These are phyloP conservation scores for Chlorella ohadii DNA, from an alignment of 139 green algal species.

Conservation along the genomic window DNA sequence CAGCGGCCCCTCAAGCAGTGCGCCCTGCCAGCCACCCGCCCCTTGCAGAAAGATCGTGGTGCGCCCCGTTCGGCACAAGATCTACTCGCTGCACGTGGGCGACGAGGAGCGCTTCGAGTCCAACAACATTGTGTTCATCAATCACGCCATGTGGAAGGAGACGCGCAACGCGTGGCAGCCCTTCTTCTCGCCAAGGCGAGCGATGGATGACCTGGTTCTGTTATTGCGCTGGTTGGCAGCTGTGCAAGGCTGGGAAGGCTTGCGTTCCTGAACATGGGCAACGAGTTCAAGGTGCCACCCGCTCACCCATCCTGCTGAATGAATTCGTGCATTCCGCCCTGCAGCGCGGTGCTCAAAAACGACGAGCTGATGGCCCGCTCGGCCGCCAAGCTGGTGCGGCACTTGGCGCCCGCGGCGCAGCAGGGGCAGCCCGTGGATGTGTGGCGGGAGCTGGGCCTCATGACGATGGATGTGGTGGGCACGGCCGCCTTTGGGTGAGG, in stretches of 20 bases:
- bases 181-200: background rate
- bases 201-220: too few species aligned
- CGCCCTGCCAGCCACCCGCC: too few species aligned
- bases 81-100: constrained; percentile 17
- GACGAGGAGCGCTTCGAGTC: background rate
- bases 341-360: background rate
- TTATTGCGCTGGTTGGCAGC: too few species aligned
- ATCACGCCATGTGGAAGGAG: constrained; percentile 9
- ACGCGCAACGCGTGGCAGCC: constrained; percentile 9
- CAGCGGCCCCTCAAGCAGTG: too few species aligned
- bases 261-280: too few species aligned
- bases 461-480: constrained; percentile 24
- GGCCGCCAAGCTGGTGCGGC: background rate
- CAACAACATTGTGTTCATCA: constrained; percentile 12
- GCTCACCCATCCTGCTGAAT: too few species aligned
- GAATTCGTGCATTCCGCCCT: too few species aligned
- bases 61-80: background rate
- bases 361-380: background rate
- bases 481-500: constrained; percentile 11
- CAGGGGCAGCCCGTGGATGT: background rate
- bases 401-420: background rate
- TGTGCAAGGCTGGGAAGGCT: too few species aligned
- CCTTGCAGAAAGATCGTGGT: constrained; percentile 17
- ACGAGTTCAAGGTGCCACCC: too few species aligned
- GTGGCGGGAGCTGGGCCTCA: background rate